Base-by-base conservation (phyloP, 2,329 filamentous ascomycete genomes). In the Endothia cerciana region DNA sequence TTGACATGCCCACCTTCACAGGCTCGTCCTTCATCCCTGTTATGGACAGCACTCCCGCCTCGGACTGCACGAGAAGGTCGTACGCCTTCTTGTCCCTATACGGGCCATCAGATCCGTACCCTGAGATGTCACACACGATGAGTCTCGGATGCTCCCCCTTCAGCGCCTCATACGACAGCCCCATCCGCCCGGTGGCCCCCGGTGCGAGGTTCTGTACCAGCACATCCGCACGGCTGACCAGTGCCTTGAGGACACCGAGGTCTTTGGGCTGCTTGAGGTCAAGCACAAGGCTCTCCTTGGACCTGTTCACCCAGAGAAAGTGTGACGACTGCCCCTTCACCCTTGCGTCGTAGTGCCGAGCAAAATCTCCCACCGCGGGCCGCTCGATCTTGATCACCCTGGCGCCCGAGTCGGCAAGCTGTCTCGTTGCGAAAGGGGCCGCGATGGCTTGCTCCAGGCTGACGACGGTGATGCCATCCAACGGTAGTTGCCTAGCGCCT, bases 21-120 rank as follows among this genome's bases (percentile, higher is more conserved):
- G 79, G 80, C 59, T 80, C 77, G 0, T 73, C 73, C 0, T 75
- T 72, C 1, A 76, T 81, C 0, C 83, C 83, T 0, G 83, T 86
- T 33, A 85, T 77, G 0, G 81, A 82, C 1, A 86, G 74, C 69
- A 86, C 73, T 0, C 83, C 83, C 0, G 83, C 82, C 67, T 86
- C 84, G 57, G 82, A 84, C 69, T 85, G 84, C 3, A 86, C 81
- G 0, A 86, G 78, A 45, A 86, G 74, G 68, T 85, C 83, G 58
- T 86, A 86, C 0, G 83, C 83, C 69, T 86, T 86, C 74, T 84
- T 85, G 55, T 83, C 76, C 5, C 79, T 76, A 65, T 85, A 85
- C 0, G 83, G 83, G 0, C 83, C 83, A 28, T 81, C 76, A 10
- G 78, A 75, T 0, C 84, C 83, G 65, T 85, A 85, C 0, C 84